Percentiles rank a stretch among this genome's conserved stretches.
Conservation (phyloP, 2,329 filamentous ascomycete genomes). For the Penicillium sp. region DNA sequence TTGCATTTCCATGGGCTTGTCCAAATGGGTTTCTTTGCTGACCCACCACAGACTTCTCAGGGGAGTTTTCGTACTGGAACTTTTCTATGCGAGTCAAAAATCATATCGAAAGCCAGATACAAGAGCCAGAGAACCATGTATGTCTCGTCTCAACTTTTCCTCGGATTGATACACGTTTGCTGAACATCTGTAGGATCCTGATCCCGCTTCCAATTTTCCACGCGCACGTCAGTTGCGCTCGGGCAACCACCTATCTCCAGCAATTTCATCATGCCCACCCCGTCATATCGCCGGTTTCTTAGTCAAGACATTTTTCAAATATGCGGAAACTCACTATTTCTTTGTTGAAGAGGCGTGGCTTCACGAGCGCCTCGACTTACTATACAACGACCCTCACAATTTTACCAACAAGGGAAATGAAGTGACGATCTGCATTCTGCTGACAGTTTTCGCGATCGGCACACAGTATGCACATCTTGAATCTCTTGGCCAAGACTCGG, state of each 20-base stretch:
- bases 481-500: slow-evolving; percentile 19
- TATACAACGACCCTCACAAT: slow-evolving; percentile 44
- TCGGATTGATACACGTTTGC: neutral
- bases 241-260: slow-evolving; percentile 38
- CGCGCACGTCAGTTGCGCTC: slow-evolving; percentile 52
- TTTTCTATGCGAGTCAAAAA: slow-evolving; percentile 56
- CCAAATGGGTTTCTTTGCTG: neutral
- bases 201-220: slow-evolving; percentile 42
- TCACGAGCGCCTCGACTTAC: slow-evolving; percentile 41
- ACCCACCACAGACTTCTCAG: slow-evolving; percentile 49
- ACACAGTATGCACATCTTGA: slow-evolving; percentile 56
- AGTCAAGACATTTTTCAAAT: slow-evolving; percentile 51
- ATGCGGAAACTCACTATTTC: slow-evolving; percentile 54
- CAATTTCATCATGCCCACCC: slow-evolving; percentile 48
- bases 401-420: slow-evolving; percentile 45
- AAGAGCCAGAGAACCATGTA: slow-evolving; percentile 8
- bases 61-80: slow-evolving; percentile 57
- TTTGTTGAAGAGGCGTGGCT: slow-evolving; percentile 52
- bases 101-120: slow-evolving; percentile 48
- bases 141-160: neutral
- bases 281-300: slow-evolving; percentile 52
- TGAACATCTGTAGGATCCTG: slow-evolving; percentile 31
- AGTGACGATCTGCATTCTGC: slow-evolving; percentile 48
- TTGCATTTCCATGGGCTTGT: neutral
- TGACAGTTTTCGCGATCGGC: slow-evolving; percentile 53